Evolutionary conservation across 1,284 basidiomycete species (phyloP).

Genomic region (Trichosporon sp.): DNA sequence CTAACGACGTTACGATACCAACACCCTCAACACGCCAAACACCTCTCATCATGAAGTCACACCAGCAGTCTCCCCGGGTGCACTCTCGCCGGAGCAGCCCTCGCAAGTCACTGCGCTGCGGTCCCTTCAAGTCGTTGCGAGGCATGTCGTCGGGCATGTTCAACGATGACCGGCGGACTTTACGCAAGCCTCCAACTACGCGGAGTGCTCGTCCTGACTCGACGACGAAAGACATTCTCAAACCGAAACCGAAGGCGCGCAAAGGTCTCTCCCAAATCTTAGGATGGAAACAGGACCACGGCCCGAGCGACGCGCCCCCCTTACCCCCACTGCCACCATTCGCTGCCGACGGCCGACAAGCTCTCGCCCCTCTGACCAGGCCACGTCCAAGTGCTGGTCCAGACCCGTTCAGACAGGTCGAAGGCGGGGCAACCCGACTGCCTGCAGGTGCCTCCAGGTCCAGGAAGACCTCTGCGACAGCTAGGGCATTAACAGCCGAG

Average conservation of each 20-base stretch:
- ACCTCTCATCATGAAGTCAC: neutral
- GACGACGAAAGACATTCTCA: neutral
- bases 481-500: neutral
- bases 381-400: neutral
- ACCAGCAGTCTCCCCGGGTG: neutral
- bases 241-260: neutral
- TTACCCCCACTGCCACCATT: neutral
- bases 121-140: neutral
- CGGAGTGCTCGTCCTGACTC: neutral
- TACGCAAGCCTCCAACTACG: neutral
- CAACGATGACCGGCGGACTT: neutral
- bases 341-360: neutral
- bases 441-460: neutral
- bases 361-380: neutral
- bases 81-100: neutral
- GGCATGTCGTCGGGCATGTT: neutral
- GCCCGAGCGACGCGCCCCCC: neutral
- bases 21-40: neutral
- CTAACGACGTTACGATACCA: neutral
- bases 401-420: neutral
- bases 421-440: neutral
- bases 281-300: neutral
- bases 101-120: neutral
- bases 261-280: neutral
- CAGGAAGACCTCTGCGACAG: neutral